Conservation (phyloP, 768 basidiomycete species). For the Omphalotus guepiniiformis region DNA sequence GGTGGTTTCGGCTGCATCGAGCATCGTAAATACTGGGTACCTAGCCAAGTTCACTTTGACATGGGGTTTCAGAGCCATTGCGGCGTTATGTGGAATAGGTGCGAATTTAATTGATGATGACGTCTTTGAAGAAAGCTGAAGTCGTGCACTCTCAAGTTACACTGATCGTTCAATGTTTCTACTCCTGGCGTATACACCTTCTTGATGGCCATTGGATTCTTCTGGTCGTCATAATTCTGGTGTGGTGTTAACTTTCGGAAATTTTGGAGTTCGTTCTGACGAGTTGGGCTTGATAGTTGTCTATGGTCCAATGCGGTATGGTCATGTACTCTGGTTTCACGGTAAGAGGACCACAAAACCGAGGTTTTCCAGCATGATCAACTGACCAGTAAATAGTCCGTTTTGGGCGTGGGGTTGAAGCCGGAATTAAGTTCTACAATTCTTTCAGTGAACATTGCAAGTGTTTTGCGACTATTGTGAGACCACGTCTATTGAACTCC, state of each 20-base stretch:
- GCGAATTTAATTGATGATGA: not conserved
- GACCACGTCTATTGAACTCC: not conserved
- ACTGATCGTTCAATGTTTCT: conserved; percentile 15
- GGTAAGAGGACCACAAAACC: too few species aligned
- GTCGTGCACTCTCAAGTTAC: not conserved
- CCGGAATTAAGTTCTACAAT: too few species aligned
- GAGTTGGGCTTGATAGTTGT: too few species aligned
- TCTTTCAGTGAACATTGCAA: too few species aligned
- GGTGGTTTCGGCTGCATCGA: conserved; percentile 17
- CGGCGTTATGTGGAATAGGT: conserved; percentile 17
- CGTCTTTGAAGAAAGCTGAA: conserved; percentile 1
- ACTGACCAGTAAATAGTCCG: not conserved
- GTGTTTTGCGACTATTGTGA: too few species aligned
- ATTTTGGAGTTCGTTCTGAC: too few species aligned
- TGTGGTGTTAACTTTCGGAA: not conserved
- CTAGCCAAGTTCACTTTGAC: conserved; percentile 13
- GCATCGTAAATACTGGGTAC: conserved; percentile 17
- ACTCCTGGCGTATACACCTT: conserved; percentile 21
- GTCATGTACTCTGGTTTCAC: conserved; percentile 8
- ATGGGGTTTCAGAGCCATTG: conserved; percentile 14
- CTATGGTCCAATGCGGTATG: conserved; percentile 9
- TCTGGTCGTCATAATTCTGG: conserved; percentile 9
- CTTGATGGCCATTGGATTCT: conserved; percentile 7
- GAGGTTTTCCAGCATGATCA: not conserved
- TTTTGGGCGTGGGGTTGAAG: too few species aligned